Base-by-base conservation (phyloP, 495 filamentous ascomycete genomes). In the Aspergillus nanangensis region DNA sequence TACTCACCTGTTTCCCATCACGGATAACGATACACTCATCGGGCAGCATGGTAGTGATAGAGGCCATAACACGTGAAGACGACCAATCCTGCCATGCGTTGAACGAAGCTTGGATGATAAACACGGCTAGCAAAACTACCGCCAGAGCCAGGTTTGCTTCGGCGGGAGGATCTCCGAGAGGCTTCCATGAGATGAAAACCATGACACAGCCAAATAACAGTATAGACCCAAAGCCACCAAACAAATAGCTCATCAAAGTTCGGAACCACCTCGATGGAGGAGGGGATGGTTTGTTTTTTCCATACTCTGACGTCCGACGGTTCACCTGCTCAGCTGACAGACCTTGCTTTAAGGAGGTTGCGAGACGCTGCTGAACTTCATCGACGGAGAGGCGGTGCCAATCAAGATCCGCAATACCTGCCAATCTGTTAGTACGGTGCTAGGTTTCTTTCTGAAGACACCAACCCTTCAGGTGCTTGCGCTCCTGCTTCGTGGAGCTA, bases 101-200 rank as follows among this genome's bases (percentile, higher is more conserved):
- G 62, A 88, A 89, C 1, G 67, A 67, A n/a, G 84, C 84, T 56
- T 89, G 83, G 17, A 83, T 71, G 45, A 84, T 53, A 49, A 83
- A 86, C 0, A 89, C 83, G 7, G 74, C 71, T 17, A 81, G 44
- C 3, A 88, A 60, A 7, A 87, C 80, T 48, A 85, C 80, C 3
- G 77, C 83, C 3, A 87, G 67, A 1, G 81, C 84, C 14, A 88
- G 60, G 53, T 89, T 87, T 5, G 83, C 78, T 14, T 65, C 41
- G 0, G 78, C 63, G 1, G 85, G 85, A 1, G 84, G 85, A 9
- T 84, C 39, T 1, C 83, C 83, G 0, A 87, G 77, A 4, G 85
- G 84, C 36, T 80, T 82, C 83, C 82, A 88, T 5, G 78, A 71
- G 33, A 87, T 56, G 52, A 86, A 84, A 39, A 87, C 79, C 4